Base-by-base conservation (phyloP, 164 flowering plant species). In the Vitis cinerea region DNA sequence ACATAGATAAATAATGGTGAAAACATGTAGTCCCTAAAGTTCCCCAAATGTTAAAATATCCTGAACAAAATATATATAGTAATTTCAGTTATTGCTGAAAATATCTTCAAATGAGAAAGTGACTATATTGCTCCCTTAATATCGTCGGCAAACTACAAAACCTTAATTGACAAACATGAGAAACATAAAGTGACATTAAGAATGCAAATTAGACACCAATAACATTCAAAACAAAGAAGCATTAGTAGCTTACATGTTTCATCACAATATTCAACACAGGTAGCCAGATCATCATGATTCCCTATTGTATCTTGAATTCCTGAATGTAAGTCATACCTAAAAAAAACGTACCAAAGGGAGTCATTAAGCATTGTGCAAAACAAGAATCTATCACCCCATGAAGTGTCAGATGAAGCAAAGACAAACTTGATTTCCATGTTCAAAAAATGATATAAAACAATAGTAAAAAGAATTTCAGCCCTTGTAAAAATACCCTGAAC, bases 321-420 rank as follows among this genome's bases (percentile, higher is more conserved):
- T 3, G 83, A 78, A 61, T 75, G 75, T 71, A 95, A 84, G 75
- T 93, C 91, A 72, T 83, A 88, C 90, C 98, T 95, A 75, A 14
- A 49, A 69, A 59, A 58, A 27, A 48, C 1, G 48, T 59, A 4
- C 14, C 56, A 27, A 8, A 23, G 56, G 23, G 12, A 67, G 12
- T 60, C 48, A 48, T 65, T 50, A 68, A 59, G 15, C 29, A 44
- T 10, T 37, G 10, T 49, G 8, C 7, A 2, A 61, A 51, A 23
- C 54, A 17, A 8, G 23, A 10, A 52, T 50, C 3, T 57, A 16
- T 17, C 3, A 54, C 37, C 50, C 4, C 68, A 71, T 37, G 5
- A 27, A 69, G 15, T 48, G 50, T 9, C 29, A 30, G 49, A 16
- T 44, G 12, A 49, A 59, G 11, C 15, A 52, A 61, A 37, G 44